Evolutionary conservation across 2,329 filamentous ascomycete genomes (phyloP), one percentile per base, ranked within the genome.

Genomic region (Fusarium chaquense): DNA sequence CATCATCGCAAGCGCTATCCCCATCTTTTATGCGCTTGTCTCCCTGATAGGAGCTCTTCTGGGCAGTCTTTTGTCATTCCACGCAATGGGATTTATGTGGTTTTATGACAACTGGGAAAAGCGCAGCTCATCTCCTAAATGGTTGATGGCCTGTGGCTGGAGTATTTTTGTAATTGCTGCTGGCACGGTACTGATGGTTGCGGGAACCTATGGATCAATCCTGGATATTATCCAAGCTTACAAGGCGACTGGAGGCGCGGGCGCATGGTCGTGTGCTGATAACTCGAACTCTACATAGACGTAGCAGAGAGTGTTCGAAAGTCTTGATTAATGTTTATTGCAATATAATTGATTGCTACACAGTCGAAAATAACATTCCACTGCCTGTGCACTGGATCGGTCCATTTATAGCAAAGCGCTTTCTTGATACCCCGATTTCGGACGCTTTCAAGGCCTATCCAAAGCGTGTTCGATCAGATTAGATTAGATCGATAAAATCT

Each of bases 161-260:
- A 30, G 51, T 26, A 6, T 50, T 8, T 70, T 70, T 13, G 67
- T 70, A 2, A 59, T 70, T 36, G 36, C 53, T 33, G 62, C 62
- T 1, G 74, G 72, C 8, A 71, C 64, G 0, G 82, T 84, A 58
- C 57, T 83, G 8, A 84, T 80, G 78, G 71, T 83, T n/a, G 79
- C 76, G 13, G 83, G 82, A 5, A 83, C 82, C 0, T 84, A 83
- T 52, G 82, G 82, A 1, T 82, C 81, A 1, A 71, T 84, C 11
- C 72, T 81, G 13, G 74, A 71, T 22, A 72, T 73, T 22, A 77
- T 74, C 13, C 73, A 79, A 4, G 73, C 75, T 6, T 83, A 83
- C 55, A 73, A 74, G 38, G 65, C 62, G n/a, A 74, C 73, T 13
- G 79, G 78, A 1, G 81, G 81, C 0, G 78, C 81, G 6, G 68